Conservation (phyloP, 1,284 basidiomycete genomes). For the Xerocomus tenax region DNA sequence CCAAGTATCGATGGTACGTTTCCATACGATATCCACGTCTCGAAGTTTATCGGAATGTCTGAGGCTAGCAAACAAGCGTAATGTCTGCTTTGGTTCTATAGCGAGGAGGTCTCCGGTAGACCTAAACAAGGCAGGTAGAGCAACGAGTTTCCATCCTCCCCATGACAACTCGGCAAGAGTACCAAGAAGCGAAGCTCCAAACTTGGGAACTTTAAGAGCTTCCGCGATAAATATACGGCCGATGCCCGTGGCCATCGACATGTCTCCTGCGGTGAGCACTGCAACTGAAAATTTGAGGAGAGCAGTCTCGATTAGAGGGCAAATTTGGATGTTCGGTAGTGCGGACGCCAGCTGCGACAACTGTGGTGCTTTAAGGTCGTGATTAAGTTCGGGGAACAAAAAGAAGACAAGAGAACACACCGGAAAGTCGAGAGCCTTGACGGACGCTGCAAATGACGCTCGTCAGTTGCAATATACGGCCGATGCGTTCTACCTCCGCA, state of each 20-base stretch:
- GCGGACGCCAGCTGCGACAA: slow-evolving; percentile 40
- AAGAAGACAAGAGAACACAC: slow-evolving; percentile 34
- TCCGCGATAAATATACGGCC: slow-evolving; percentile 54
- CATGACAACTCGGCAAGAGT: slow-evolving; percentile 55
- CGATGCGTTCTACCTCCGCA: slow-evolving; percentile 25
- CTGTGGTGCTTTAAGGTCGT: slow-evolving; percentile 37
- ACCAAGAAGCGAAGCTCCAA: slow-evolving; percentile 50
- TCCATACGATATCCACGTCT: slow-evolving; percentile 53
- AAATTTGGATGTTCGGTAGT: slow-evolving; percentile 36
- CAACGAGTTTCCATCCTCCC: slow-evolving; percentile 66
- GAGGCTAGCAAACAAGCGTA: slow-evolving; percentile 47
- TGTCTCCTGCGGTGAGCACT: slow-evolving; percentile 40
- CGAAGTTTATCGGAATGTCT: slow-evolving; percentile 34
- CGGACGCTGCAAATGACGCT: slow-evolving; percentile 50
- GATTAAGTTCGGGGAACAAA: not conserved
- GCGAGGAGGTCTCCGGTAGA: slow-evolving; percentile 42
- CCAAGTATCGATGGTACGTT: slow-evolving; percentile 43
- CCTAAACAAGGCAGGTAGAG: slow-evolving; percentile 48
- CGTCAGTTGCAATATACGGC: slow-evolving; percentile 41
- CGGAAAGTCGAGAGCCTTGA: slow-evolving; percentile 53
- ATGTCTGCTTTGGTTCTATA: slow-evolving; percentile 32
- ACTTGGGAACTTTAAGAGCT: slow-evolving; percentile 33
- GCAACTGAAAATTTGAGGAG: slow-evolving; percentile 32
- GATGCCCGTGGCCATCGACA: slow-evolving; percentile 53
- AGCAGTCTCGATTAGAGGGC: slow-evolving; percentile 31